Percentiles rank a stretch among this genome's conserved stretches.
Conservation (phyloP, 306 rosid genomes). For the Citrullus amarus region DNA sequence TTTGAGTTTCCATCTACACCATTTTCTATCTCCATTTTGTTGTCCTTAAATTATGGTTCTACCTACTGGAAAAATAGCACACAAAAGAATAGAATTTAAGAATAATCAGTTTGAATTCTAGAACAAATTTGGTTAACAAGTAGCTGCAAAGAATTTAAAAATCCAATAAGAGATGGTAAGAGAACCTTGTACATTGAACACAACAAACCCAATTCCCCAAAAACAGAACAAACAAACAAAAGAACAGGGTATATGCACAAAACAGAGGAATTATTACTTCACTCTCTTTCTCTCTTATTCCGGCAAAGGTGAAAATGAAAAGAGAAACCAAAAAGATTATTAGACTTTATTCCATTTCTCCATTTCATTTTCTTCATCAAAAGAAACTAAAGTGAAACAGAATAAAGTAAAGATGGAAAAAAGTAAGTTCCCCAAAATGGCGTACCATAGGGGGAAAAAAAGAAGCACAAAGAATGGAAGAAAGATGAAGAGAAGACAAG, state of each 20-base stretch:
- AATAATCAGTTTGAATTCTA: not conserved
- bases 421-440: not conserved
- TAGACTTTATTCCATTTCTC: not conserved
- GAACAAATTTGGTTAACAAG: not conserved
- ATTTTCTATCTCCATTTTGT: conserved; percentile 28
- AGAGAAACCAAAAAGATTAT: not conserved
- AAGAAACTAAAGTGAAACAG: not conserved
- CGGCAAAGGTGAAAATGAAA: not conserved
- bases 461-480: not conserved
- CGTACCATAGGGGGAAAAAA: not conserved
- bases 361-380: not conserved
- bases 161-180: too few species aligned
- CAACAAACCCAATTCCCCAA: not conserved
- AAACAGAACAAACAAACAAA: not conserved
- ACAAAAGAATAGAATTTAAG: not conserved
- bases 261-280: not conserved
- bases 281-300: not conserved
- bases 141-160: not conserved
- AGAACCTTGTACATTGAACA: not conserved
- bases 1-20: conserved; percentile 15
- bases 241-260: not conserved
- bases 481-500: not conserved
- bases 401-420: not conserved
- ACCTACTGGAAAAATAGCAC: not conserved
- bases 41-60: not conserved